phyloP scores from a whole-genome alignment of 495 filamentous ascomycete genomes.

The Aspergillus bridgeri region DNA sequence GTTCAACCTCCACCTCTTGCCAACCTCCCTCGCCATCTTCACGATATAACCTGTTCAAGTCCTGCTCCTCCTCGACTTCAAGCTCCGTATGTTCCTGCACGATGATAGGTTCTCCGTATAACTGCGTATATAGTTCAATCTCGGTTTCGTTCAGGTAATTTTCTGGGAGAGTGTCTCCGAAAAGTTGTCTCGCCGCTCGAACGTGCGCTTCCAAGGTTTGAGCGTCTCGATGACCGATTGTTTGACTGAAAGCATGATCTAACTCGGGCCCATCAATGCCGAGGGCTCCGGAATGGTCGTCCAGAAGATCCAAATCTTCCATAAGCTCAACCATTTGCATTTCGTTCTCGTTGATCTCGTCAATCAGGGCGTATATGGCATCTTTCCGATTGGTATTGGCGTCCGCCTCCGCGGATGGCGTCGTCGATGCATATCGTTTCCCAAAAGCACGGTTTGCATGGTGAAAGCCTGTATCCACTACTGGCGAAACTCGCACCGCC shows the following conservation, averaged over 20 bases:
- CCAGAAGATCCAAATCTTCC: conserved; percentile 33
- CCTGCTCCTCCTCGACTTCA: conserved; percentile 32
- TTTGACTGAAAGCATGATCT: conserved; percentile 21
- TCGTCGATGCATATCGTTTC: conserved; percentile 27
- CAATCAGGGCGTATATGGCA: conserved; percentile 35
- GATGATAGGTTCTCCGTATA: conserved; percentile 70
- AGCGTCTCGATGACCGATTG: conserved; percentile 27
- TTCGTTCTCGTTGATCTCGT: conserved; percentile 38
- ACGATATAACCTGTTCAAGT: conserved; percentile 45
- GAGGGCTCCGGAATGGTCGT: conserved; percentile 21
- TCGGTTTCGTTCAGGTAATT: conserved; percentile 67
- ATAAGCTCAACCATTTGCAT: conserved; percentile 32
- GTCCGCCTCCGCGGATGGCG: conserved; percentile 16
- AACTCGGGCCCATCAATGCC: conserved; percentile 20
- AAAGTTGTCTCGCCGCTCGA: conserved; percentile 64
- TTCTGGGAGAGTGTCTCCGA: conserved; percentile 75
- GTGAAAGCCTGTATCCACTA: background rate
- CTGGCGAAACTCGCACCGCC: background rate
- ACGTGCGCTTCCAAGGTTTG: conserved; percentile 60
- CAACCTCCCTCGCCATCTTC: conserved; percentile 56
- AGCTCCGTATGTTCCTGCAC: conserved; percentile 37
- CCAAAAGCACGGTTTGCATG: conserved; percentile 1
- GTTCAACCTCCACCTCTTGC: conserved; percentile 56
- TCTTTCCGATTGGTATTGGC: conserved; percentile 19
- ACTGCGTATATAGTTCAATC: conserved; percentile 68